These are phyloP conservation scores for Apostasia ramifera DNA, from an alignment of 106 monocot species.

Conservation along the genomic window DNA sequence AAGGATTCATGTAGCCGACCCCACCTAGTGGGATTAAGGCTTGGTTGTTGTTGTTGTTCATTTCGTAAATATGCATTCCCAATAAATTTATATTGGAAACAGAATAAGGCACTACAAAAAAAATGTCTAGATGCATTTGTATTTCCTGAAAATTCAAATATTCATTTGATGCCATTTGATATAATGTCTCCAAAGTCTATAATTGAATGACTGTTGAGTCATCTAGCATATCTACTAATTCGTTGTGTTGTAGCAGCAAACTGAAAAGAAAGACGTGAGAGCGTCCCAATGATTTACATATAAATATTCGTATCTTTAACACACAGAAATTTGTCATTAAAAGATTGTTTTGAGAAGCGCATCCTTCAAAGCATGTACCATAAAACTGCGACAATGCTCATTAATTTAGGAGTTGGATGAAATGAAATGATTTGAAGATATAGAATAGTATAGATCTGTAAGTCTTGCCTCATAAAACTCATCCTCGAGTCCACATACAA, in stretches of 20 bases:
- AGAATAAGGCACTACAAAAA: neutral
- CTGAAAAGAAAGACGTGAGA: slow-evolving; percentile 43
- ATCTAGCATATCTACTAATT: slow-evolving; percentile 80
- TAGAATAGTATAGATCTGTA: neutral
- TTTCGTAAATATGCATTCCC: no score
- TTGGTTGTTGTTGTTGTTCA: no score
- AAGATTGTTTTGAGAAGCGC: no score
- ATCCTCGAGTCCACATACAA: slow-evolving; percentile 90
- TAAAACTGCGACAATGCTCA: no score
- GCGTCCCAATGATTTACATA: slow-evolving; percentile 71
- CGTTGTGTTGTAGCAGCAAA: slow-evolving; percentile 54
- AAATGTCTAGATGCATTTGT: slow-evolving; percentile 74
- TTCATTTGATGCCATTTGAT: slow-evolving; percentile 55
- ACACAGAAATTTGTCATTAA: no score
- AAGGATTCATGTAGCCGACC: no score
- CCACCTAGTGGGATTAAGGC: no score
- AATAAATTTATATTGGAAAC: neutral
- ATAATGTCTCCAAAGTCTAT: slow-evolving; percentile 51
- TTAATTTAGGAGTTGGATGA: no score
- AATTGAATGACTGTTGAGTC: slow-evolving; percentile 51
- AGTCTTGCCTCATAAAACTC: slow-evolving; percentile 73
- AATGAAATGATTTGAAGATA: no score
- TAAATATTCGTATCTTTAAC: slow-evolving; percentile 54
- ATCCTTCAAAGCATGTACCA: no score
- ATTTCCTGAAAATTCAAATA: slow-evolving; percentile 55